Base-by-base conservation (phyloP, 2,329 filamentous ascomycete genomes). In the Talaromyces sp. region DNA sequence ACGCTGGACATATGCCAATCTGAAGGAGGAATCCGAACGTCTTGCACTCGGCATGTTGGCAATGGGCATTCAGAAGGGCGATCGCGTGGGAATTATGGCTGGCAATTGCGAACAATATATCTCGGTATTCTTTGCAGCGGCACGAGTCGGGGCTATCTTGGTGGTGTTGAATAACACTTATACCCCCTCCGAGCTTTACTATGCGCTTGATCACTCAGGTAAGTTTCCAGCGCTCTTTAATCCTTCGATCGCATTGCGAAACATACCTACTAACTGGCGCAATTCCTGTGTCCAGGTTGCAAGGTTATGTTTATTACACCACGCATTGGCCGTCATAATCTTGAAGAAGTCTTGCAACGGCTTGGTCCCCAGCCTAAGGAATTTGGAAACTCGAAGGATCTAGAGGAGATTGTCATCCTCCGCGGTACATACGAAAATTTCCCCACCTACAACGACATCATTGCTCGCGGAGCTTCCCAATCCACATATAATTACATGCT, bases 131-230 rank as follows among this genome's bases (percentile, higher is more conserved):
- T 90, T 91, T 60, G 87, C 86, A 3, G 86, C 85, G 10, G 84
- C 86, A 36, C 80, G 83, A 42, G 55, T 88, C 16, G 86, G 86
- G 9, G 85, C 82, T 42, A 85, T 88, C 41, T 77, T 91, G 47
- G 88, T 91, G 24, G 90, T 91, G 40, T 76, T 92, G 60, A 92
- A 92, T 75, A 92, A 91, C 73, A 92, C 88, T 0, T 92, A 92
- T 68, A 92, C 89, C 1, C 80, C 86, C 2, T 83, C 81, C 1
- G 89, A 92, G 72, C 85, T 87, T 43, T 80, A 85, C 67, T 87
- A 88, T 70, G 89, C 86, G 9, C 71, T 92, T 24, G 80, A 82
- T 49, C 89, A 91, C 65, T 85, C 87, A 14, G 84, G 86, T 87
- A 72, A 60, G 77, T 69, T 29, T 19, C 20, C 24, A 27, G 24